A percentile compares a stretch with the other conserved stretches of the same genome.
phyloP scores from a whole-genome alignment of 163 green algal species.

The Chlamydomonas reinhardtii region DNA sequence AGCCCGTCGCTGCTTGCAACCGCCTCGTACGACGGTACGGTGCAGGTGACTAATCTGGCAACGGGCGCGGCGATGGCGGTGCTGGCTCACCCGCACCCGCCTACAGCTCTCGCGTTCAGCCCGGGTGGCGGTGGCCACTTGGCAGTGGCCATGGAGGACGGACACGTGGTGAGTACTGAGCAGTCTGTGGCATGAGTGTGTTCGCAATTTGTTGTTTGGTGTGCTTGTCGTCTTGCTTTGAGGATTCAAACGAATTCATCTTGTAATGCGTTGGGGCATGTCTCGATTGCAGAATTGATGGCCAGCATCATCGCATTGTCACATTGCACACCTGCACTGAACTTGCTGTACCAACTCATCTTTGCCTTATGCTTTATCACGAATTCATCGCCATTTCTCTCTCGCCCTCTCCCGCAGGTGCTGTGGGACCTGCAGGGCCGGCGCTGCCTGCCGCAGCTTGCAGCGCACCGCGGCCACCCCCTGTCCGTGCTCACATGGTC shows the following conservation, averaged over 20 bases:
- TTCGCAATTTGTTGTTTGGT: no score
- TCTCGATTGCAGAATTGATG: no score
- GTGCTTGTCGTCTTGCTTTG: no score
- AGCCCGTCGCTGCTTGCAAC: conserved; percentile 49
- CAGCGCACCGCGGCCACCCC: background rate
- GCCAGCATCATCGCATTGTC: no score
- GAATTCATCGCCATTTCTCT: no score
- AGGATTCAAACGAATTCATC: no score
- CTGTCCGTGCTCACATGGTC: background rate
- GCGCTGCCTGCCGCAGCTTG: background rate
- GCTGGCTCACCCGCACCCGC: conserved; percentile 61
- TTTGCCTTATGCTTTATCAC: no score
- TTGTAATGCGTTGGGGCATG: no score
- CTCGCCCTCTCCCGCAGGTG: no score
- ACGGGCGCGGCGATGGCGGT: conserved; percentile 40
- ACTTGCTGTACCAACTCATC: no score
- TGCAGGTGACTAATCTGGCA: conserved; percentile 27
- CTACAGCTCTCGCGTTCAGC: conserved; percentile 46
- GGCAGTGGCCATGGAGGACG: conserved; percentile 47
- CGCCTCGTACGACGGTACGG: conserved; percentile 27
- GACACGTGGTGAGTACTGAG: conserved; percentile 23
- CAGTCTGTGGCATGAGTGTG: no score
- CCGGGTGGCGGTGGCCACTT: conserved; percentile 43
- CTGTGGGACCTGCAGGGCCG: background rate
- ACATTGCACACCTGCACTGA: no score